phyloP scores from a whole-genome alignment of 495 filamentous ascomycete species.

The Letharia lupina region DNA sequence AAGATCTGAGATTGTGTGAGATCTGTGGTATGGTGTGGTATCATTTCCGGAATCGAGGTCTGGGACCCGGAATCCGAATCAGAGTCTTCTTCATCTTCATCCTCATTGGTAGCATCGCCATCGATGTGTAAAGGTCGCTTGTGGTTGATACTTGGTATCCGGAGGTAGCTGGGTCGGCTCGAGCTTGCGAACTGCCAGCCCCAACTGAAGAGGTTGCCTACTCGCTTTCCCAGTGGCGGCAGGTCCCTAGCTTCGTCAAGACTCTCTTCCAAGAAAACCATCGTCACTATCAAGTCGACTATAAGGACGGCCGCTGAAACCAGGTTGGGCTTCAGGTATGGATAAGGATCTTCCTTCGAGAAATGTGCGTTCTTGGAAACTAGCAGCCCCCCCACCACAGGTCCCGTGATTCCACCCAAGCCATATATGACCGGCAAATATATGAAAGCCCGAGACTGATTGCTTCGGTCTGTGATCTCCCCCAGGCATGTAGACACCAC shows the following conservation, averaged over 20 bases:
- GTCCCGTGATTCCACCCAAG: conserved; percentile 85
- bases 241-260: conserved; percentile 60
- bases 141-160: conserved; percentile 18
- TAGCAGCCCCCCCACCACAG: conserved; percentile 77
- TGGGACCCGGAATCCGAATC: conserved; percentile 27
- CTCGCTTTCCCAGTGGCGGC: conserved; percentile 50
- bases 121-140: conserved; percentile 19
- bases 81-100: conserved; percentile 30
- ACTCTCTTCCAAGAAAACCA: conserved; percentile 81
- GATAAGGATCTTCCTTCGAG: conserved; percentile 51
- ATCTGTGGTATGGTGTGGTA: conserved; percentile 35
- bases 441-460: conserved; percentile 83
- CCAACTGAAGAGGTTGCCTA: conserved; percentile 57
- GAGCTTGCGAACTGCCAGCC: conserved; percentile 64
- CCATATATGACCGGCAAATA: conserved; percentile 93
- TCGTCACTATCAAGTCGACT: conserved; percentile 62
- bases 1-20: conserved; percentile 47
- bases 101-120: conserved; percentile 32
- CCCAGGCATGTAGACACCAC: conserved; percentile 89
- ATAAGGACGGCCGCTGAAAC: conserved; percentile 61
- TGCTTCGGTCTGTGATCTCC: conserved; percentile 89
- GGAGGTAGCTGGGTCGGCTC: conserved; percentile 51
- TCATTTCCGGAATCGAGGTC: conserved; percentile 30
- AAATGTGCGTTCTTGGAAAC: conserved; percentile 49
- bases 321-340: conserved; percentile 80